Evolutionary conservation across 2,329 filamentous ascomycete species (phyloP).

Genomic region (Immersiporthe knoxdaviesiana): DNA sequence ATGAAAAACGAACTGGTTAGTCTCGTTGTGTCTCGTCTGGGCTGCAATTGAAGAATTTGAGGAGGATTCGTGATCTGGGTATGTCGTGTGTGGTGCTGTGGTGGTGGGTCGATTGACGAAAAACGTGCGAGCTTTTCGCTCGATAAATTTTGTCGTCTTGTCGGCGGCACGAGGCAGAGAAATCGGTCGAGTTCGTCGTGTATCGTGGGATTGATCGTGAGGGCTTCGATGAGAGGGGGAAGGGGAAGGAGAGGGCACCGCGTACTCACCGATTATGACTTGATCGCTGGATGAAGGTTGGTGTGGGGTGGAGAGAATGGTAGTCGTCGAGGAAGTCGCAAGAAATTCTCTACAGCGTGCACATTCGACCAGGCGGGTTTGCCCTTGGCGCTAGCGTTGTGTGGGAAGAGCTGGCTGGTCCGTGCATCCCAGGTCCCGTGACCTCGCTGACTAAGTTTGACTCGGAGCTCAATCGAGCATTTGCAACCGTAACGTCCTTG

Average conservation of each 20-base stretch:
- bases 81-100: constrained; percentile 9
- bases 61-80: neutral
- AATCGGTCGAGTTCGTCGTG: constrained; percentile 19
- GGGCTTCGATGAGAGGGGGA: neutral
- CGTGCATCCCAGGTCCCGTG: constrained; percentile 10
- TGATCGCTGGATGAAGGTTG: constrained; percentile 29
- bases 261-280: constrained; percentile 31
- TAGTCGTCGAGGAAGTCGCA: constrained; percentile 20
- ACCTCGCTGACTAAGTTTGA: constrained; percentile 7
- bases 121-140: constrained; percentile 1
- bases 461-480: neutral
- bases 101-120: constrained; percentile 17
- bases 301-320: constrained; percentile 25
- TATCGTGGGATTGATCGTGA: constrained; percentile 11
- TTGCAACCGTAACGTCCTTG: neutral
- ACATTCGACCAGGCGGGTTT: constrained; percentile 8
- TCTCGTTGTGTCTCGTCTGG: constrained; percentile 3
- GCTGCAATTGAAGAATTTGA: neutral
- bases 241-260: constrained; percentile 18
- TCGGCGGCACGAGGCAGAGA: constrained; percentile 6
- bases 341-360: constrained; percentile 13
- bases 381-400: constrained; percentile 14
- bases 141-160: neutral
- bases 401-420: constrained; percentile 14
- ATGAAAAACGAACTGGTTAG: constrained; percentile 15